Conservation (phyloP, 2,329 filamentous ascomycete species). For the Rugonectria rugulosa region DNA sequence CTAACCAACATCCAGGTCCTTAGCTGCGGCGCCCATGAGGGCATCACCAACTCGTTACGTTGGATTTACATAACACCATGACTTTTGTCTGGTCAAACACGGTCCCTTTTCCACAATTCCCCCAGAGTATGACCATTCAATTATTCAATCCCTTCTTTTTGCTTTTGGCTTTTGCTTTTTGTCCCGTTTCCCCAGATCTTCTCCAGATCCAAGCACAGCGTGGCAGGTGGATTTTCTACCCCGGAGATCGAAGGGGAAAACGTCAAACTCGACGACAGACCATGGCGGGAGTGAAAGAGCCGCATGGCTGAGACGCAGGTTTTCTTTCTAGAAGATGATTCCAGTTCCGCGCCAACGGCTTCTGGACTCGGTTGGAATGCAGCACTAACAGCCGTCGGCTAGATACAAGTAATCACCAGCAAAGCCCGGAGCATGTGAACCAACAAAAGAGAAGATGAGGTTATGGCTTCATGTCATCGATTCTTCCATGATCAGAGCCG, state of each 20-base stretch:
- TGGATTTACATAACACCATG: constrained; percentile 35
- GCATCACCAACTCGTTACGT: constrained; percentile 32
- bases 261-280: constrained; percentile 16
- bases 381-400: not conserved
- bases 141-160: not conserved
- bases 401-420: not conserved
- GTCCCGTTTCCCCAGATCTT: constrained; percentile 19
- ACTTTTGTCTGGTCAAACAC: constrained; percentile 31
- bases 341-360: not conserved
- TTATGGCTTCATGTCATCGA: not conserved
- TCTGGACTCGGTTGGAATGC: not conserved
- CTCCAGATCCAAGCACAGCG: not conserved
- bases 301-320: not conserved
- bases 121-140: constrained; percentile 27
- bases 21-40: too few species aligned
- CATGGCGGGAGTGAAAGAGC: not conserved
- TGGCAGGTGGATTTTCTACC: not conserved
- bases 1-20: too few species aligned
- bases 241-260: not conserved
- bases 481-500: too few species aligned
- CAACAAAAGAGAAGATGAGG: not conserved
- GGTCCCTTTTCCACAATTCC: constrained; percentile 25
- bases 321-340: not conserved
- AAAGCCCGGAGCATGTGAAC: not conserved
- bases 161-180: not conserved